phyloP scores from a whole-genome alignment of 129 eudicot species.

The Daucus carota region DNA sequence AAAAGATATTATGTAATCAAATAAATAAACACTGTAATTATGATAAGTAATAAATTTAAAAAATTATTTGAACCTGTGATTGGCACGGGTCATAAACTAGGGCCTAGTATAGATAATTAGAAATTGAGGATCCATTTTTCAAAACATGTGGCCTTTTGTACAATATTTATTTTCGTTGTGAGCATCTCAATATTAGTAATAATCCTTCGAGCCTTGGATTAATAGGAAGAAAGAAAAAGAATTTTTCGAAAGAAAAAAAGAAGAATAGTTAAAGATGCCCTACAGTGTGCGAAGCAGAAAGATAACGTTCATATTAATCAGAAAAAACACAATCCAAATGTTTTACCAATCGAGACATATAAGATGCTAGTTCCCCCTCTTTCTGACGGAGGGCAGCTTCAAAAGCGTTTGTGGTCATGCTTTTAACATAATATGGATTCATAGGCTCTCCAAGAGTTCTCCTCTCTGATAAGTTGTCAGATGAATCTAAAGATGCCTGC shows the following conservation, averaged over 20 bases:
- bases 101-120: background rate
- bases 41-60: too few species aligned
- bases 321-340: background rate
- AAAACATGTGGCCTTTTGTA: background rate
- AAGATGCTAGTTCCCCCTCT: conserved; percentile 94
- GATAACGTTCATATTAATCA: background rate
- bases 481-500: conserved; percentile 66
- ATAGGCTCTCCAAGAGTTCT: conserved; percentile 48
- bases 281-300: background rate
- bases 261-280: background rate
- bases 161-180: background rate
- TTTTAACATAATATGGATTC: conserved; percentile 58
- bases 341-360: conserved; percentile 78
- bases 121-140: background rate
- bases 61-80: too few species aligned
- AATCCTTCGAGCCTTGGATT: background rate
- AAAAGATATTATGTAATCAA: too few species aligned
- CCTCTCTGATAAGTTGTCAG: conserved; percentile 50
- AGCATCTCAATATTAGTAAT: background rate
- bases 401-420: conserved; percentile 65
- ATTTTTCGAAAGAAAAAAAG: background rate
- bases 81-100: too few species aligned
- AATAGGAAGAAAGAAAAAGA: background rate
- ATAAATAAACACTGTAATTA: too few species aligned
- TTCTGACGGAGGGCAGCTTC: conserved; percentile 86